Evolutionary conservation across 148 eudicot species (phyloP).

Genomic region (Gaultheria prostrata): DNA sequence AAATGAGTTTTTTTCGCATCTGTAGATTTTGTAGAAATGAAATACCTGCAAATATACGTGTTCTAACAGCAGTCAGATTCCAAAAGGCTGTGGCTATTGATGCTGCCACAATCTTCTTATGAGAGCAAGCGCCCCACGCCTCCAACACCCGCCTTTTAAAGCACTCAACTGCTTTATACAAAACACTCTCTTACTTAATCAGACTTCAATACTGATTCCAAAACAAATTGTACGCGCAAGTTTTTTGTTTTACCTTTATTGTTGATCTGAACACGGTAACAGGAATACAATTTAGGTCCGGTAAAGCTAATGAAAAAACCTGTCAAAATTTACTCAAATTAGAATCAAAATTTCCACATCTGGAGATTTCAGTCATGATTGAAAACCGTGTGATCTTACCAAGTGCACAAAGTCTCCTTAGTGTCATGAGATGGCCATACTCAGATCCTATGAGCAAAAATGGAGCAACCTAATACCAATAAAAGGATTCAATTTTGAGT

Average conservation of each 20-base stretch:
- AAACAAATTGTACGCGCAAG: not conserved
- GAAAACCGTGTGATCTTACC: slow-evolving; percentile 34
- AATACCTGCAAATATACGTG: slow-evolving; percentile 78
- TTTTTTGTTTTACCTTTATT: slow-evolving; percentile 39
- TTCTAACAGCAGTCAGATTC: slow-evolving; percentile 67
- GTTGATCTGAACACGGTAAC: slow-evolving; percentile 53
- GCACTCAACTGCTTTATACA: slow-evolving; percentile 43
- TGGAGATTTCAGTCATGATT: not conserved
- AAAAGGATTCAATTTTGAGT: not conserved
- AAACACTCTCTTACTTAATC: slow-evolving; percentile 7
- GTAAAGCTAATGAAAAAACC: slow-evolving; percentile 88
- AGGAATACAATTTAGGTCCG: slow-evolving; percentile 64
- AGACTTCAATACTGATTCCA: not conserved
- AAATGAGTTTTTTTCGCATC: too few relatives aligned
- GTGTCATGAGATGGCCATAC: slow-evolving; percentile 82
- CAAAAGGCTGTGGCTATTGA: slow-evolving; percentile 81
- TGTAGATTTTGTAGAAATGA: not conserved
- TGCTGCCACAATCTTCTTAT: slow-evolving; percentile 69
- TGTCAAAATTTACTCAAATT: slow-evolving; percentile 27
- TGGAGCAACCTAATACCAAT: slow-evolving; percentile 51
- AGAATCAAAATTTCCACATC: not conserved
- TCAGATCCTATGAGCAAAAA: slow-evolving; percentile 66
- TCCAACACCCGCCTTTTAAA: slow-evolving; percentile 46
- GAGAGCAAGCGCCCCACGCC: slow-evolving; percentile 71
- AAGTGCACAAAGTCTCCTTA: slow-evolving; percentile 72